Evolutionary conservation across 306 rosid species (phyloP), one percentile per base, ranked within the genome.

Genomic region (Cicer pinnatifidum): DNA sequence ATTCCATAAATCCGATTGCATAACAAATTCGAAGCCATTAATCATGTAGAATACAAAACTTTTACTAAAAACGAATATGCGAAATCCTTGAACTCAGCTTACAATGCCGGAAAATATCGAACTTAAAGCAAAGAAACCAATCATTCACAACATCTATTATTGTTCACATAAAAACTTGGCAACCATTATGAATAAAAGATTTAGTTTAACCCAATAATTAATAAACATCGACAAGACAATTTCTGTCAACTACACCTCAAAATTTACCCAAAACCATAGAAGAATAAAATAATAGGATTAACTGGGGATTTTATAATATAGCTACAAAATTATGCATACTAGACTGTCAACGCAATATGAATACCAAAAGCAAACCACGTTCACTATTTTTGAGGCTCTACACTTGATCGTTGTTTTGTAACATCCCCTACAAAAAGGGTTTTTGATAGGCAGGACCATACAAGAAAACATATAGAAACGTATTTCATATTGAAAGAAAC

Each of bases 341-440:
- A n/a, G 0, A 50, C 39, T 9, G 23, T 59, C 47, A 68, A 58
- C 45, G 44, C 58, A 67, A 23, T 7, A 39, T 7, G 51, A 51
- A 50, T 70, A 11, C 53, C 50, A 38, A 45, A 73, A 54, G 15
- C 37, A 73, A 51, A 71, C 59, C 23, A 19, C 9, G 7, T 43
- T 35, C 51, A 46, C 72, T 28, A 38, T 23, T 65, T 75, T 64
- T 43, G 77, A 77, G 61, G 61, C 50, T 35, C 73, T 53, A 65
- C 68, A 54, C 19, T 66, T 41, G 53, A 35, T 17, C 19, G 37
- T 48, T 64, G 78, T 37, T 43, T 78, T 67, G 44, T 71, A 37
- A 28, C 63, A 73, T 67, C 60, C 76, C 33, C 64, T 37, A 67
- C 67, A 54, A 28, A 59, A 45, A 44, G 69, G 75, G 69, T 58